A percentile compares a stretch with the other conserved stretches of the same genome.
Conservation (phyloP, 2,329 filamentous ascomycete species). For the Rutstroemia sp. region DNA sequence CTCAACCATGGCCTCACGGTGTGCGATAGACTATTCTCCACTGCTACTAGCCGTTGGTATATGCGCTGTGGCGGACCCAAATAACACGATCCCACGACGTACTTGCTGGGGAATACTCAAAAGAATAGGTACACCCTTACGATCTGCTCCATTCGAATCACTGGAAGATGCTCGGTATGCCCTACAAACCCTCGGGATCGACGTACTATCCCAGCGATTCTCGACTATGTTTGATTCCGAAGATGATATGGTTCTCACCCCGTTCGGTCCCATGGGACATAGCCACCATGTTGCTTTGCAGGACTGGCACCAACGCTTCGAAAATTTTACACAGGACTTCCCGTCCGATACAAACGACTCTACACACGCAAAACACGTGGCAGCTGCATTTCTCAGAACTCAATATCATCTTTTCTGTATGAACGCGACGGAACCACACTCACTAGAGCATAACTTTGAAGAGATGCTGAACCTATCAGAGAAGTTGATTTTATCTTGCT, state of each 20-base stretch:
- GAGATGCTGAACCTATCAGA: constrained; percentile 21
- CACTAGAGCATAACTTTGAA: constrained; percentile 16
- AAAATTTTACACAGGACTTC: constrained; percentile 10
- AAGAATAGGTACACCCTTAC: constrained; percentile 11
- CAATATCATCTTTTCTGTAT: constrained; percentile 20
- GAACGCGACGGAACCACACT: constrained; percentile 12
- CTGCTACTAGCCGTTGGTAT: constrained; percentile 22
- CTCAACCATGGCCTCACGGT: constrained; percentile 13
- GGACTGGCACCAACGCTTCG: constrained; percentile 17
- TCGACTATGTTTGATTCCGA: constrained; percentile 5
- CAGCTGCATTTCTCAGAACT: constrained; percentile 37
- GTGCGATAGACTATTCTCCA: constrained; percentile 21
- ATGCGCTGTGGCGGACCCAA: constrained; percentile 22
- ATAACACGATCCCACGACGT: constrained; percentile 15
- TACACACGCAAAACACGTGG: constrained; percentile 15
- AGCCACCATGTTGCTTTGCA: constrained; percentile 40
- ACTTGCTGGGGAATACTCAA: constrained; percentile 19
- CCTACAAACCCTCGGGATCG: constrained; percentile 47
- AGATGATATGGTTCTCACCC: constrained; percentile 31
- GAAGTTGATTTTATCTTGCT: background rate
- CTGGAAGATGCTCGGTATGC: constrained; percentile 48
- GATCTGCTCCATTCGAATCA: constrained; percentile 34
- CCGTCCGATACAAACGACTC: background rate
- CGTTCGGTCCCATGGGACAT: constrained; percentile 43
- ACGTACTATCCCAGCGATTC: constrained; percentile 47